These are phyloP conservation scores for Globisporangium apiculatum DNA, from an alignment of 352 stramenopile genomes.

Conservation along the genomic window DNA sequence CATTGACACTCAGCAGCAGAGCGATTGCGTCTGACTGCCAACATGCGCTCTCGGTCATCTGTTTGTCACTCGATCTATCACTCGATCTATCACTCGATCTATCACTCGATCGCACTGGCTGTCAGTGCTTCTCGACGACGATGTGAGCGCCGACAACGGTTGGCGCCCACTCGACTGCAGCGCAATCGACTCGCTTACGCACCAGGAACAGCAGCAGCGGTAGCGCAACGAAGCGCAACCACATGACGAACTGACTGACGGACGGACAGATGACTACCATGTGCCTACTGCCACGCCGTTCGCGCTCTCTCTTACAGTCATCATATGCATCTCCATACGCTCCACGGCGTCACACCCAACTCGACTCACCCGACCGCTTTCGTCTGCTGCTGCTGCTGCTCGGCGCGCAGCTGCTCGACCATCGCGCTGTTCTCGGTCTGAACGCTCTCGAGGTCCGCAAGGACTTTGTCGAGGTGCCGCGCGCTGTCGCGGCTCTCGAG, in stretches of 20 bases:
- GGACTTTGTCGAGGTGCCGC: conserved; percentile 61
- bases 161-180: conserved; percentile 11
- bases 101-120: neutral
- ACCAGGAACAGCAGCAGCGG: neutral
- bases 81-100: neutral
- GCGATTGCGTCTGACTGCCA: too few relatives aligned
- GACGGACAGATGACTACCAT: conserved; percentile 7
- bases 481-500: conserved; percentile 66
- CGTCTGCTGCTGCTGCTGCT: neutral
- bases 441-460: conserved; percentile 65
- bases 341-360: too few relatives aligned
- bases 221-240: conserved; percentile 8
- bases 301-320: neutral
- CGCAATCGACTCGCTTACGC: neutral
- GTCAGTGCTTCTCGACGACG: conserved; percentile 10
- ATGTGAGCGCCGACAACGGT: neutral
- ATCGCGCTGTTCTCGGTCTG: conserved; percentile 61
- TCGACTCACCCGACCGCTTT: neutral
- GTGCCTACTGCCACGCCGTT: neutral
- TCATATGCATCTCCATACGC: too few relatives aligned
- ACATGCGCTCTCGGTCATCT: too few relatives aligned
- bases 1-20: too few relatives aligned
- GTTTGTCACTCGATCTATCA: neutral
- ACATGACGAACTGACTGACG: too few relatives aligned
- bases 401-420: conserved; percentile 34